A percentile compares a stretch with the other conserved stretches of the same genome.
phyloP scores from a whole-genome alignment of 139 green algal genomes.

The Picochlorum sp. region DNA sequence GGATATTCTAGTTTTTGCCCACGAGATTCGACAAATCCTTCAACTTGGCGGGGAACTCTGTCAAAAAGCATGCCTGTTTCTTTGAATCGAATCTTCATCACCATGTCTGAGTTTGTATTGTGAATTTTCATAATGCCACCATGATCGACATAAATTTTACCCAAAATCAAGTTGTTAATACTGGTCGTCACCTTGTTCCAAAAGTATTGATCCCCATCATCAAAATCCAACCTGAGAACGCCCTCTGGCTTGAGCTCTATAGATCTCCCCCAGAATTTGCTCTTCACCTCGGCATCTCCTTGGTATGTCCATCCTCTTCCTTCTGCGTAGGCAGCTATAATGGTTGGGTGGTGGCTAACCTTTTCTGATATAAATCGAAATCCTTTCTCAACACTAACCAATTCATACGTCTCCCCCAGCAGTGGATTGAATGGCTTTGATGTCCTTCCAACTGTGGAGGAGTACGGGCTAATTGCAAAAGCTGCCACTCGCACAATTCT shows the following conservation, averaged over 20 bases:
- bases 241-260: slow-evolving; percentile 77
- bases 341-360: slow-evolving; percentile 74
- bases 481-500: slow-evolving; percentile 61
- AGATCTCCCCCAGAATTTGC: slow-evolving; percentile 86
- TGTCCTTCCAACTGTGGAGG: slow-evolving; percentile 40
- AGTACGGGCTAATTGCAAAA: slow-evolving; percentile 67
- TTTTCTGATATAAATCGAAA: slow-evolving; percentile 58
- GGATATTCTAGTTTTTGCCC: slow-evolving; percentile 24
- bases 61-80: slow-evolving; percentile 48
- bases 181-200: slow-evolving; percentile 74
- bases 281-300: slow-evolving; percentile 76
- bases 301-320: slow-evolving; percentile 55
- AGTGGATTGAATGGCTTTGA: slow-evolving; percentile 70
- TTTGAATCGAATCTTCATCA: slow-evolving; percentile 54
- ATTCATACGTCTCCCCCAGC: slow-evolving; percentile 70
- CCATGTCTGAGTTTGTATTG: slow-evolving; percentile 21
- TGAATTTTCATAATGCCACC: slow-evolving; percentile 65
- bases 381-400: slow-evolving; percentile 49
- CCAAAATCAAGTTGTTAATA: slow-evolving; percentile 90
- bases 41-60: slow-evolving; percentile 48
- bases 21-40: slow-evolving; percentile 28
- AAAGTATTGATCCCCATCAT: slow-evolving; percentile 60
- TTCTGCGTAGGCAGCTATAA: slow-evolving; percentile 55
- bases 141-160: slow-evolving; percentile 83
- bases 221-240: slow-evolving; percentile 47